A percentile compares a stretch with the other conserved stretches of the same genome.
These are phyloP conservation scores for Stagonosporopsis tanaceti DNA, from an alignment of 2,329 filamentous ascomycete species.

Conservation along the genomic window DNA sequence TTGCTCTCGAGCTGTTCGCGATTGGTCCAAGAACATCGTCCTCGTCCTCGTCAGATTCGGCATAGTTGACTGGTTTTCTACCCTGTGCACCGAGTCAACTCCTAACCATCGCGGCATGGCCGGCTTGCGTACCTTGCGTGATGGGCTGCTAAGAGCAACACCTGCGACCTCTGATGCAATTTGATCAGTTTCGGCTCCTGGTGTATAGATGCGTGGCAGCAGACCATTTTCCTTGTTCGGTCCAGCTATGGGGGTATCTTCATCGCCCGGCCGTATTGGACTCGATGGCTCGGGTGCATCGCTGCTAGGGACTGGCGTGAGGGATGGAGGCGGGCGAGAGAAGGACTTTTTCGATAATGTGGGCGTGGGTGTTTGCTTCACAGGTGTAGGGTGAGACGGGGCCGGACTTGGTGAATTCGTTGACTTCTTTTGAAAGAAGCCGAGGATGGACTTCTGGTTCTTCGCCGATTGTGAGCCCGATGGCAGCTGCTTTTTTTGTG, in stretches of 20 bases:
- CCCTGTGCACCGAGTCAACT: slow-evolving; percentile 49
- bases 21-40: slow-evolving; percentile 72
- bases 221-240: slow-evolving; percentile 64
- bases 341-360: slow-evolving; percentile 45
- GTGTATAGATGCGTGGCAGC: slow-evolving; percentile 51
- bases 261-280: slow-evolving; percentile 70
- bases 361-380: slow-evolving; percentile 38
- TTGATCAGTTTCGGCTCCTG: slow-evolving; percentile 53
- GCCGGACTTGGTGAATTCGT: slow-evolving; percentile 56
- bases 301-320: slow-evolving; percentile 83
- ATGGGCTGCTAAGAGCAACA: slow-evolving; percentile 72
- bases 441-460: slow-evolving; percentile 76
- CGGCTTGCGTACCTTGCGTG: slow-evolving; percentile 70
- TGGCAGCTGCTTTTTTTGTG: slow-evolving; percentile 57
- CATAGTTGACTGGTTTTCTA: slow-evolving; percentile 77
- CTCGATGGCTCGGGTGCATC: slow-evolving; percentile 73
- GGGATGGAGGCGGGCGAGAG: slow-evolving; percentile 45
- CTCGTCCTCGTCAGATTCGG: slow-evolving; percentile 81
- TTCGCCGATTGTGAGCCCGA: slow-evolving; percentile 60
- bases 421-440: slow-evolving; percentile 76
- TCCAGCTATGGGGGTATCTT: slow-evolving; percentile 49
- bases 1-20: slow-evolving; percentile 54
- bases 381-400: slow-evolving; percentile 39
- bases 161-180: slow-evolving; percentile 53
- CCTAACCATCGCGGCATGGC: no score